Conservation (phyloP, 176 grass and related monocot genomes). For the Carex littledalei region DNA sequence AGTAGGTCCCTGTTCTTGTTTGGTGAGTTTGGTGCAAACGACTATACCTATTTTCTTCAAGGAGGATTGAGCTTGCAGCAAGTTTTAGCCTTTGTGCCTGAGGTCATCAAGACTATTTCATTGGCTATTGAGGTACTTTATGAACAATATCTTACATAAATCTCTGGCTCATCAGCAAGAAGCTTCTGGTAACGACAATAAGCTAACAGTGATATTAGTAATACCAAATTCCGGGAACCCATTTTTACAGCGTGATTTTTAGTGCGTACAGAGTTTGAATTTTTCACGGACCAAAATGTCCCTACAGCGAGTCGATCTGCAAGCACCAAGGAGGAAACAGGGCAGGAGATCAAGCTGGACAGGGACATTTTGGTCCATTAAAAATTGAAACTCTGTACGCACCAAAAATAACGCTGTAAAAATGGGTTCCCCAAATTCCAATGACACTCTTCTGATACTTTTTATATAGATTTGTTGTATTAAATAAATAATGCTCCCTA, state of each 20-base stretch:
- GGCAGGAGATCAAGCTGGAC: too few species aligned
- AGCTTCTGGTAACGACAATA: background rate
- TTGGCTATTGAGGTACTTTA: slow-evolving; percentile 42
- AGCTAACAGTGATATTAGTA: background rate
- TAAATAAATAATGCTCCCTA: background rate
- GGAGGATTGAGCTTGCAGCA: slow-evolving; percentile 17
- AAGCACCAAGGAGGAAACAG: too few species aligned
- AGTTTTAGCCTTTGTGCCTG: slow-evolving; percentile 17
- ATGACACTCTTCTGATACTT: background rate
- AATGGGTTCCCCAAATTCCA: background rate
- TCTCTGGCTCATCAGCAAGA: background rate
- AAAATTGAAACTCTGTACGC: too few species aligned
- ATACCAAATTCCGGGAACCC: background rate
- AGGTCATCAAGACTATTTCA: slow-evolving; percentile 27
- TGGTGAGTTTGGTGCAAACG: slow-evolving; percentile 36
- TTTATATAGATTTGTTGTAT: background rate
- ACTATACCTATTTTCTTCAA: slow-evolving; percentile 13
- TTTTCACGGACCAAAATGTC: too few species aligned
- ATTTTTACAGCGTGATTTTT: too few species aligned
- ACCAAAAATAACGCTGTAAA: too few species aligned
- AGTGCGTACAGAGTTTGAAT: too few species aligned
- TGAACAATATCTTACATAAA: background rate
- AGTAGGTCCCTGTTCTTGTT: slow-evolving; percentile 40
- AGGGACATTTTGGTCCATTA: too few species aligned
- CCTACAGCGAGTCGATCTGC: too few species aligned